A percentile compares a stretch with the other conserved stretches of the same genome.
phyloP scores from a whole-genome alignment of 257 asterid genomes.

The Solanum raphanifolium region DNA sequence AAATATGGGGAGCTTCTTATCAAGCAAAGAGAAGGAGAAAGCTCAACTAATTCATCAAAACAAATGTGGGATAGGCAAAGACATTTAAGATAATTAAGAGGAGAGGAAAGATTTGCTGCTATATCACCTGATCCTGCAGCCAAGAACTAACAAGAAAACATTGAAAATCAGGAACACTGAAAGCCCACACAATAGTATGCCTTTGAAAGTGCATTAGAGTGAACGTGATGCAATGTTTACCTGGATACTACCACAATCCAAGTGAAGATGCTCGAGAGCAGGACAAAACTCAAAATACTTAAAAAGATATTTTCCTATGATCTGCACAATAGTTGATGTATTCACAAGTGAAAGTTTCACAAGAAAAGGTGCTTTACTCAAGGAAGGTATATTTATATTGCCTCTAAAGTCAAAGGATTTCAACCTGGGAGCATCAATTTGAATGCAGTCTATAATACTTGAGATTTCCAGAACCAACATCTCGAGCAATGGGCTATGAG shows the following conservation, averaged over 20 bases:
- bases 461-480: not conserved
- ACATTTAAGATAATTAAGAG: not conserved
- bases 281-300: not conserved
- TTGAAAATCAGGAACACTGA: not conserved
- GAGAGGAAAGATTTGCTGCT: not conserved
- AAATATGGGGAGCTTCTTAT: conserved; percentile 15
- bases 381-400: not conserved
- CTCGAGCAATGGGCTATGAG: not conserved
- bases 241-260: not conserved
- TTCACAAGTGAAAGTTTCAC: not conserved
- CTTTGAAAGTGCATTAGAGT: too few relatives aligned
- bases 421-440: not conserved
- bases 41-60: not conserved
- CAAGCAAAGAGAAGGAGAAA: not conserved
- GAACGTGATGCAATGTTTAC: not conserved
- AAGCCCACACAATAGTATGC: not conserved
- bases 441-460: not conserved
- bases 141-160: not conserved
- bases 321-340: not conserved
- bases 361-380: not conserved
- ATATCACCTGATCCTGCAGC: not conserved
- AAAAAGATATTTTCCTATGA: not conserved
- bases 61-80: not conserved
- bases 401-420: not conserved
- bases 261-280: not conserved